phyloP scores from a whole-genome alignment of 2,329 filamentous ascomycete species.

The Phoma sp. region DNA sequence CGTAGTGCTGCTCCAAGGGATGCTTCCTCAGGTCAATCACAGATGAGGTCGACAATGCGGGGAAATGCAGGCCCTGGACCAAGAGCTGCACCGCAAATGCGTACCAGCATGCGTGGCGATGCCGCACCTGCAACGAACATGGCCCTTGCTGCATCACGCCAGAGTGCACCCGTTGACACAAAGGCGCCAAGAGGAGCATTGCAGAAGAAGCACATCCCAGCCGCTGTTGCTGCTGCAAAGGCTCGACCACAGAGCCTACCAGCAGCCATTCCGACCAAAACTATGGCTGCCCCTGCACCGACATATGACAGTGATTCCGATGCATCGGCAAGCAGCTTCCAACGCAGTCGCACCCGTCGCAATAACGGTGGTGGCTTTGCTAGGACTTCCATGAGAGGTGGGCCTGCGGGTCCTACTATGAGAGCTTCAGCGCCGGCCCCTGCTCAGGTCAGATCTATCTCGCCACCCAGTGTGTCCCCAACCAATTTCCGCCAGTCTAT shows the following conservation, averaged over 20 bases:
- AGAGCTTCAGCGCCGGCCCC: conserved; percentile 32
- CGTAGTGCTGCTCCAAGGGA: conserved; percentile 23
- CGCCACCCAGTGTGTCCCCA: conserved; percentile 40
- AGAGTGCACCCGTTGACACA: conserved; percentile 38
- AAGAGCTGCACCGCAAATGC: conserved; percentile 36
- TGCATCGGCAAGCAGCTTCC: conserved; percentile 76
- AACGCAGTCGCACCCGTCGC: conserved; percentile 59
- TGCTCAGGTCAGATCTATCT: conserved; percentile 50
- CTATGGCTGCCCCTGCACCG: conserved; percentile 31
- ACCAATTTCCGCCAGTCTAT: conserved; percentile 42
- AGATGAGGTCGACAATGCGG: conserved; percentile 50
- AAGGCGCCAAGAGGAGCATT: conserved; percentile 46
- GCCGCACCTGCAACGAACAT: conserved; percentile 32
- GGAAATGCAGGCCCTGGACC: conserved; percentile 10
- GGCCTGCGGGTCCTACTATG: conserved; percentile 39
- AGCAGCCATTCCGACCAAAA: conserved; percentile 21
- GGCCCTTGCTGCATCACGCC: conserved; percentile 45
- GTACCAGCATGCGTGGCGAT: conserved; percentile 49
- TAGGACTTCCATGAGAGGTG: conserved; percentile 76
- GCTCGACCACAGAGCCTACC: conserved; percentile 40
- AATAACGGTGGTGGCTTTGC: conserved; percentile 58
- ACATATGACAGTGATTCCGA: conserved; percentile 53
- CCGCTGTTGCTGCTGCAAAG: conserved; percentile 27
- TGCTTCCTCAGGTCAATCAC: conserved; percentile 19
- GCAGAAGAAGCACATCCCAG: conserved; percentile 50